Conservation (phyloP, 352 stramenopile species). For the Phytophthora vignae region DNA sequence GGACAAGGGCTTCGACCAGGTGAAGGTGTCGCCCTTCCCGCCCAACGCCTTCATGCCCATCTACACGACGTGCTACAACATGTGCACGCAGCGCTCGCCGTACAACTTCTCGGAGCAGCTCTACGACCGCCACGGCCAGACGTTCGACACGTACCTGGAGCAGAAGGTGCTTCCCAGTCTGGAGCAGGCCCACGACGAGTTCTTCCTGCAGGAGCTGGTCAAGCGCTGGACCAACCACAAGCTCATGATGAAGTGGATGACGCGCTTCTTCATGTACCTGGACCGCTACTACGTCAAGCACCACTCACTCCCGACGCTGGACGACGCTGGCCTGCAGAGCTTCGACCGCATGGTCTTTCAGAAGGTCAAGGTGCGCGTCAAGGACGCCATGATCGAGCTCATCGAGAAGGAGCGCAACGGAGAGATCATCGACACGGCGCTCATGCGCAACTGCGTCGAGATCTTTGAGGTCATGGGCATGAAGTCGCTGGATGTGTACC, state of each 20-base stretch:
- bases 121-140: constrained; percentile 96
- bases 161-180: constrained; percentile 92
- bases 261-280: constrained; percentile 99
- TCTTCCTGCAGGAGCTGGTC: constrained; percentile 97
- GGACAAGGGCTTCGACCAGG: constrained; percentile 88
- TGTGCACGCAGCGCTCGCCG: constrained; percentile 99
- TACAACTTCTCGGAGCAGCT: constrained; percentile 99
- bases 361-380: constrained; percentile 84
- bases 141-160: constrained; percentile 89
- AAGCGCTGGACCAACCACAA: constrained; percentile 99
- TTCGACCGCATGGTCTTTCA: constrained; percentile 89
- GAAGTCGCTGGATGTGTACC: constrained; percentile 97
- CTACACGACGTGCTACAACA: constrained; percentile 98
- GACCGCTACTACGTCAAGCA: constrained; percentile 98
- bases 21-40: constrained; percentile 83
- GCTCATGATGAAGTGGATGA: constrained; percentile 99
- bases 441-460: constrained; percentile 97
- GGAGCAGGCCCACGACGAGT: constrained; percentile 91
- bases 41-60: constrained; percentile 90
- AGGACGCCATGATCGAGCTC: constrained; percentile 94
- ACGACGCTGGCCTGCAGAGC: constrained; percentile 89
- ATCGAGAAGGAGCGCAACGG: constrained; percentile 98
- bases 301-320: constrained; percentile 96
- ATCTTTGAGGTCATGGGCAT: constrained; percentile 99
- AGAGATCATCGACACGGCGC: constrained; percentile 97